A percentile compares a stretch with the other conserved stretches of the same genome.
These are phyloP conservation scores for Crithidia bombi DNA, from an alignment of 208 protist species.

Conservation along the genomic window DNA sequence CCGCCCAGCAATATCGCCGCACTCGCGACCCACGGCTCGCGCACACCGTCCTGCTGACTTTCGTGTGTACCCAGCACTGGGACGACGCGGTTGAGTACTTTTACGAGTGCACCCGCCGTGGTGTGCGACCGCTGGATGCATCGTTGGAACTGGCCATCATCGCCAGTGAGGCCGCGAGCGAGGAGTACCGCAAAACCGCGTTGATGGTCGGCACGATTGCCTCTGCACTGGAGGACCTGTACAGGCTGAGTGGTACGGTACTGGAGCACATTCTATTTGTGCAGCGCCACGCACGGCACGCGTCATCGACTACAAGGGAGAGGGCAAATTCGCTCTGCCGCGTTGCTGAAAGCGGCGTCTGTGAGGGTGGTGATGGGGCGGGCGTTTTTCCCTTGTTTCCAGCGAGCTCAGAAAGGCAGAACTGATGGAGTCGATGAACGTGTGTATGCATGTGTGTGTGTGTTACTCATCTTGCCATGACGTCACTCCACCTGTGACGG, in stretches of 20 bases:
- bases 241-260: slow-evolving; percentile 59
- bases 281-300: slow-evolving; percentile 37
- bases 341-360: background rate
- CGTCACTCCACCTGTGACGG: too few relatives aligned
- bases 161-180: slow-evolving; percentile 64
- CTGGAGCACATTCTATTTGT: slow-evolving; percentile 80
- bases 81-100: slow-evolving; percentile 79
- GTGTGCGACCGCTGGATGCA: slow-evolving; percentile 60
- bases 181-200: slow-evolving; percentile 66
- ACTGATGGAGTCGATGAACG: too few relatives aligned
- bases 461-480: too few relatives aligned
- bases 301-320: slow-evolving; percentile 1
- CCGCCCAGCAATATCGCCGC: slow-evolving; percentile 50
- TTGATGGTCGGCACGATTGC: slow-evolving; percentile 67
- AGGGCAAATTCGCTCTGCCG: background rate
- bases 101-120: slow-evolving; percentile 62
- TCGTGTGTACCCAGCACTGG: slow-evolving; percentile 53
- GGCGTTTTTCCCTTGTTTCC: background rate
- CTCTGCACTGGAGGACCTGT: slow-evolving; percentile 81
- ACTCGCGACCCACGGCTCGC: slow-evolving; percentile 59
- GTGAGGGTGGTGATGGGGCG: background rate
- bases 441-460: too few relatives aligned
- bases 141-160: slow-evolving; percentile 67
- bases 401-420: too few relatives aligned
- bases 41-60: slow-evolving; percentile 61